These are phyloP conservation scores for Populus simonii DNA, from an alignment of 345 rosid species.

Conservation along the genomic window DNA sequence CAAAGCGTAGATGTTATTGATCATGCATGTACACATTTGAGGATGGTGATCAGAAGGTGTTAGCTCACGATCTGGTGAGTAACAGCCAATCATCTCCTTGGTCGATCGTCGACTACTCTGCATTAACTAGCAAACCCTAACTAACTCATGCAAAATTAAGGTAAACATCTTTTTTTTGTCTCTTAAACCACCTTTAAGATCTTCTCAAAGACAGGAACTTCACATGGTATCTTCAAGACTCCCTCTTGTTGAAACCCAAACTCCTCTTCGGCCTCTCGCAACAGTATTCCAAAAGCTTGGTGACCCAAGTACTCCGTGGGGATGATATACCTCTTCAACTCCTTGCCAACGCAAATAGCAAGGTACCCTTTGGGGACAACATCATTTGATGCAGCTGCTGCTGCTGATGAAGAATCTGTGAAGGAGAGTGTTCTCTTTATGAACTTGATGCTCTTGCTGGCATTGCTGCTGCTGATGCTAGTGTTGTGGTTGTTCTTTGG, in stretches of 20 bases:
- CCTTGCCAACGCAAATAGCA: slow-evolving; percentile 26
- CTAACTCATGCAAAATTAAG: slow-evolving; percentile 27
- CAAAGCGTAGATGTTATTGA: neutral
- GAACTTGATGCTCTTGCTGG: slow-evolving; percentile 24
- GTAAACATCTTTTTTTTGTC: slow-evolving; percentile 27
- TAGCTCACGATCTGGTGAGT: slow-evolving; percentile 38
- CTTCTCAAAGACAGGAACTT: slow-evolving; percentile 51
- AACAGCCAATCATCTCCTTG: slow-evolving; percentile 25
- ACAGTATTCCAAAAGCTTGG: slow-evolving; percentile 17
- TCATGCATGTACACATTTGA: slow-evolving; percentile 45
- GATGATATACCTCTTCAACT: slow-evolving; percentile 27
- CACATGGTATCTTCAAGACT: slow-evolving; percentile 50
- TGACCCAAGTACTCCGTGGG: slow-evolving; percentile 24
- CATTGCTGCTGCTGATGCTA: neutral
- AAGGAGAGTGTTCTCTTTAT: slow-evolving; percentile 27
- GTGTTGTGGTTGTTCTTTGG: neutral
- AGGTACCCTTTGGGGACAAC: slow-evolving; percentile 25
- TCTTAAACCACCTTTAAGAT: slow-evolving; percentile 52
- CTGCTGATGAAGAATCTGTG: slow-evolving; percentile 6
- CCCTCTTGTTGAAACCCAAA: slow-evolving; percentile 33
- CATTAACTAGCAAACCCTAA: slow-evolving; percentile 6
- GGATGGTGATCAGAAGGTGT: slow-evolving; percentile 40
- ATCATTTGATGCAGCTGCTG: neutral
- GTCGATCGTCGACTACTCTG: slow-evolving; percentile 6
- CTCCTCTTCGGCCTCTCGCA: slow-evolving; percentile 31